These are phyloP conservation scores for Talaromyces albobiverticillius DNA, from an alignment of 2,329 filamentous ascomycete genomes.

Conservation along the genomic window DNA sequence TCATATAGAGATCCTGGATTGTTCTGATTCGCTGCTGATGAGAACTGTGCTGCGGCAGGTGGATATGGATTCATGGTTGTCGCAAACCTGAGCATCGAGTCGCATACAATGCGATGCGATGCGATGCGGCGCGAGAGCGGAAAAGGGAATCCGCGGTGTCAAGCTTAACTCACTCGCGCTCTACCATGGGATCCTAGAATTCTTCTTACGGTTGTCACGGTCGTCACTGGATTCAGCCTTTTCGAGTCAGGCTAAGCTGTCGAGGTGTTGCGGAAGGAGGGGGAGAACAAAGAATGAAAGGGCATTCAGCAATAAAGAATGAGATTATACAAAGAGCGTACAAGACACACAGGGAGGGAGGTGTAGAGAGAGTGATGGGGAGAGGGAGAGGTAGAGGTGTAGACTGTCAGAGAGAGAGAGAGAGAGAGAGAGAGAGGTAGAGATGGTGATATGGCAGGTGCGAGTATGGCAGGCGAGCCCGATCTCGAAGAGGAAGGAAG, in stretches of 20 bases:
- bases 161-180: neutral
- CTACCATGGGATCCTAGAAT: too few relatives aligned
- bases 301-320: neutral
- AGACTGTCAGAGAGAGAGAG: neutral
- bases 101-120: constrained; percentile 6
- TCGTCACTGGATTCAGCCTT: too few relatives aligned
- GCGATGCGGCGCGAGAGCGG: constrained; percentile 5
- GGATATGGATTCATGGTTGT: constrained; percentile 14
- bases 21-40: neutral
- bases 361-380: neutral
- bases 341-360: neutral
- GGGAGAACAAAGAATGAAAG: constrained; percentile 4
- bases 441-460: neutral
- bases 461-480: neutral
- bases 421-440: neutral
- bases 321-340: neutral
- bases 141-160: neutral
- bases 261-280: neutral
- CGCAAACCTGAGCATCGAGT: constrained; percentile 4
- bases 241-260: neutral
- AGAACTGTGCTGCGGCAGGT: neutral
- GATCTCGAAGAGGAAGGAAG: constrained; percentile 5
- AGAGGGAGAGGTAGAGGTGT: neutral
- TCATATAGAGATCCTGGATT: constrained; percentile 6
- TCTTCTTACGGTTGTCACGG: too few relatives aligned